Percentiles rank a stretch among this genome's conserved stretches.
These are phyloP conservation scores for Musa troglodytarum DNA, from an alignment of 176 grass and related monocot species.

Conservation along the genomic window DNA sequence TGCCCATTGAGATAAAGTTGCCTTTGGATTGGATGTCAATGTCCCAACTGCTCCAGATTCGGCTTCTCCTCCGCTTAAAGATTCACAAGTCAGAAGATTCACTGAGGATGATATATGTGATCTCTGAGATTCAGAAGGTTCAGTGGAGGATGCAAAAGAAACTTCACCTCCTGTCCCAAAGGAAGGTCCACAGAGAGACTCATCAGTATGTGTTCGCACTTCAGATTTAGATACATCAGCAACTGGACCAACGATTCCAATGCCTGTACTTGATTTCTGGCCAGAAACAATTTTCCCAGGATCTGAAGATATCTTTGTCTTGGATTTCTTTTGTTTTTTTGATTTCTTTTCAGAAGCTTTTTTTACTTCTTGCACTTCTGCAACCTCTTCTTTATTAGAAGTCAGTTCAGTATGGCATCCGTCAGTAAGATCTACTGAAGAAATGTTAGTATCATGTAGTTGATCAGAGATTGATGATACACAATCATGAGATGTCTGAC, in stretches of 20 bases:
- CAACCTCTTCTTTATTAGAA: slow-evolving; percentile 27
- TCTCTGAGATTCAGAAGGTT: slow-evolving; percentile 16
- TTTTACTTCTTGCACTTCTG: slow-evolving; percentile 38
- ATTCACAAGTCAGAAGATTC: slow-evolving; percentile 35
- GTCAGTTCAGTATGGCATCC: no score
- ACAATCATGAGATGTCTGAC: slow-evolving; percentile 20
- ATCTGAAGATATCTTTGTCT: slow-evolving; percentile 43
- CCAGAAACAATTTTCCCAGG: slow-evolving; percentile 36
- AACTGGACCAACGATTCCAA: slow-evolving; percentile 36
- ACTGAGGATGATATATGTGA: slow-evolving; percentile 16
- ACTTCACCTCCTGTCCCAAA: slow-evolving; percentile 20
- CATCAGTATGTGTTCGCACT: slow-evolving; percentile 34
- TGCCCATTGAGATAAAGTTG: slow-evolving; percentile 26
- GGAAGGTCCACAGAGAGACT: slow-evolving; percentile 29
- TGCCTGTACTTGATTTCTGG: slow-evolving; percentile 30
- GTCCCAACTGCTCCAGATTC: slow-evolving; percentile 21
- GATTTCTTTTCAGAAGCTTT: slow-evolving; percentile 82
- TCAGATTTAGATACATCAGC: slow-evolving; percentile 37
- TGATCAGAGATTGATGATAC: slow-evolving; percentile 26
- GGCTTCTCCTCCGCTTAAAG: slow-evolving; percentile 35
- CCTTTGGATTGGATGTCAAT: slow-evolving; percentile 35
- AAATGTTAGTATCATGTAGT: slow-evolving; percentile 35
- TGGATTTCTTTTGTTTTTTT: slow-evolving; percentile 67
- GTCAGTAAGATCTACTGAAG: neutral
- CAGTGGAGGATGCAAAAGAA: slow-evolving; percentile 14